A percentile compares a stretch with the other conserved stretches of the same genome.
phyloP scores from a whole-genome alignment of 805 yeast genomes.

The Debaryomyces hansenii region DNA sequence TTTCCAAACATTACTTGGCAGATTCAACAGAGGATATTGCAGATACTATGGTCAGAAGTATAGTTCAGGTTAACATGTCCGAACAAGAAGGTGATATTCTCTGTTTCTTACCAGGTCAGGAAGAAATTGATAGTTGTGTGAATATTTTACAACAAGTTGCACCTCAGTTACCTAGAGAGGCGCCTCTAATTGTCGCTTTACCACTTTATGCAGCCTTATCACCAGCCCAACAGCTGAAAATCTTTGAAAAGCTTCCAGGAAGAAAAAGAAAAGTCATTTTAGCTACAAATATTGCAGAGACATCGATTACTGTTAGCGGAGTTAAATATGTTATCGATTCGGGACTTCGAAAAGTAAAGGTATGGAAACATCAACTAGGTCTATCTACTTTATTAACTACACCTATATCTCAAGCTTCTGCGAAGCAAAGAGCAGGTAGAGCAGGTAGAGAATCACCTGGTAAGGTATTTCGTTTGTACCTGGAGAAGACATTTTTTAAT shows the following conservation, averaged over 20 bases:
- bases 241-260: slow-evolving; percentile 66
- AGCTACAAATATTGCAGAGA: slow-evolving; percentile 96
- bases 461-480: slow-evolving; percentile 80
- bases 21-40: slow-evolving; percentile 78
- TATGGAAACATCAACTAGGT: slow-evolving; percentile 92
- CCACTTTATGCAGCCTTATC: slow-evolving; percentile 95
- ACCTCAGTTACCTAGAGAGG: slow-evolving; percentile 66
- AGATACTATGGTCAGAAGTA: slow-evolving; percentile 71
- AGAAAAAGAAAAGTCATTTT: slow-evolving; percentile 80
- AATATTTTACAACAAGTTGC: slow-evolving; percentile 59
- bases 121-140: slow-evolving; percentile 88
- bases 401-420: slow-evolving; percentile 91
- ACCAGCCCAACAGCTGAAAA: slow-evolving; percentile 76
- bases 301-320: slow-evolving; percentile 94
- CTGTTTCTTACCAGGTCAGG: slow-evolving; percentile 94
- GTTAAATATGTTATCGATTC: slow-evolving; percentile 90
- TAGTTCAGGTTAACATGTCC: slow-evolving; percentile 73
- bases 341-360: slow-evolving; percentile 89
- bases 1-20: slow-evolving; percentile 64
- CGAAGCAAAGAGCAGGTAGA: slow-evolving; percentile 94
- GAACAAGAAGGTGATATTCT: slow-evolving; percentile 90
- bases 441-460: slow-evolving; percentile 98
- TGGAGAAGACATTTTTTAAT: slow-evolving; percentile 64
- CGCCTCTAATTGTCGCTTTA: slow-evolving; percentile 71
- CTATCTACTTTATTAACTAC: slow-evolving; percentile 89